phyloP scores from a whole-genome alignment of 768 basidiomycete genomes.

The Boletales sp. region DNA sequence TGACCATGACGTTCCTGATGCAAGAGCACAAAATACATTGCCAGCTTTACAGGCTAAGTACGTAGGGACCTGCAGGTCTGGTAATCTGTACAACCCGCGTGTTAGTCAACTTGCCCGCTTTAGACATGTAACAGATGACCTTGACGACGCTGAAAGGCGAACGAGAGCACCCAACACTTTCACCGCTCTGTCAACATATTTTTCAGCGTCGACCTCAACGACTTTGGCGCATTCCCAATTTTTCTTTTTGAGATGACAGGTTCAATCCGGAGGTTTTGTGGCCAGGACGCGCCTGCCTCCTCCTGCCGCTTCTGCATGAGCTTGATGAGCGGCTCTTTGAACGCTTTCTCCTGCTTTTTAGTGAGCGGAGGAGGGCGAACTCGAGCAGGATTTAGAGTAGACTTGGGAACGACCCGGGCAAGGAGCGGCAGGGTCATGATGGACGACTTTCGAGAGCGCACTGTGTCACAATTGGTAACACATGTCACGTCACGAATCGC shows the following conservation, averaged over 20 bases:
- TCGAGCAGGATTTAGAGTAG: conserved; percentile 17
- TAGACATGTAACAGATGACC: background rate
- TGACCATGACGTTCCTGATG: too few species aligned
- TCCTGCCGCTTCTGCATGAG: conserved; percentile 38
- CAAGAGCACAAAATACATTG: too few species aligned
- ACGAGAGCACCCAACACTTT: background rate
- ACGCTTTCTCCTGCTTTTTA: conserved; percentile 23
- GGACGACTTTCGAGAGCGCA: background rate
- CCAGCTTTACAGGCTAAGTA: too few species aligned
- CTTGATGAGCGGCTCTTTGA: conserved; percentile 38
- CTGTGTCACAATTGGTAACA: background rate
- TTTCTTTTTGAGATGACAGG: conserved; percentile 37
- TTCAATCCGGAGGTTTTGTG: conserved; percentile 50
- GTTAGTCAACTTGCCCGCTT: too few species aligned
- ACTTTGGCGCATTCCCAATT: conserved; percentile 38
- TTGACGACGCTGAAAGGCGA: background rate
- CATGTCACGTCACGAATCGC: conserved; percentile 21
- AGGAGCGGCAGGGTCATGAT: conserved; percentile 16
- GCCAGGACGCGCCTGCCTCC: conserved; percentile 39
- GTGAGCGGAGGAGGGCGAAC: conserved; percentile 32
- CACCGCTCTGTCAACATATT: conserved; percentile 36
- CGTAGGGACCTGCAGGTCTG: too few species aligned
- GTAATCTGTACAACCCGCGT: too few species aligned
- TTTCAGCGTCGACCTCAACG: conserved; percentile 38
- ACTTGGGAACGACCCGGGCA: conserved; percentile 38